Conservation (phyloP, 2,329 filamentous ascomycete species). For the Penicillium sp. region DNA sequence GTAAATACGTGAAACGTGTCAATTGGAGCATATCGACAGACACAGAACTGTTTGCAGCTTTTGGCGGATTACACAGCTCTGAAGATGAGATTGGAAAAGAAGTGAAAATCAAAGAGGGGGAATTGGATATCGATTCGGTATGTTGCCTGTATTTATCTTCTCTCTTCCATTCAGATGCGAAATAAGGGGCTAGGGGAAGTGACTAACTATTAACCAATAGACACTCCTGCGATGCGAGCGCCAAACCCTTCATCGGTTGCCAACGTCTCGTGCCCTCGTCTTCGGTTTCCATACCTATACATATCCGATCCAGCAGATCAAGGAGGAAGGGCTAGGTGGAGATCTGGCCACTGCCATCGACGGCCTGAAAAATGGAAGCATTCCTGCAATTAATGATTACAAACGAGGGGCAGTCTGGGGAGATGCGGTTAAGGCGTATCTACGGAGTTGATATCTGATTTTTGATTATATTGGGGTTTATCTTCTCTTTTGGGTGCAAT, state of each 20-base stretch:
- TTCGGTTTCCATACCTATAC: constrained; percentile 63
- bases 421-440: constrained; percentile 50
- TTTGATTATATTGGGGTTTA: neutral
- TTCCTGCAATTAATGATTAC: constrained; percentile 56
- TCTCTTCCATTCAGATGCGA: neutral
- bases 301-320: constrained; percentile 54
- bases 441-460: constrained; percentile 30
- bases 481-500: neutral
- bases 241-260: constrained; percentile 60
- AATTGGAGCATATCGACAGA: constrained; percentile 48
- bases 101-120: constrained; percentile 26
- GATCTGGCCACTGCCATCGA: constrained; percentile 56
- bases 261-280: constrained; percentile 50
- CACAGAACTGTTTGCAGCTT: constrained; percentile 39
- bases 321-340: constrained; percentile 53
- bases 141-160: constrained; percentile 8
- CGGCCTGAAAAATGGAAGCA: constrained; percentile 54
- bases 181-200: constrained; percentile 10
- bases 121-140: constrained; percentile 45
- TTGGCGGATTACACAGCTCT: constrained; percentile 30
- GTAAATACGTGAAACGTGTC: constrained; percentile 45
- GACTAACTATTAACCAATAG: constrained; percentile 23
- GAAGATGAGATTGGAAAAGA: constrained; percentile 19
- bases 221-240: constrained; percentile 54
- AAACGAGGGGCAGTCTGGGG: constrained; percentile 57